Conservation (phyloP, 2,329 filamentous ascomycete genomes). For the Calcarisporium arbuscula region DNA sequence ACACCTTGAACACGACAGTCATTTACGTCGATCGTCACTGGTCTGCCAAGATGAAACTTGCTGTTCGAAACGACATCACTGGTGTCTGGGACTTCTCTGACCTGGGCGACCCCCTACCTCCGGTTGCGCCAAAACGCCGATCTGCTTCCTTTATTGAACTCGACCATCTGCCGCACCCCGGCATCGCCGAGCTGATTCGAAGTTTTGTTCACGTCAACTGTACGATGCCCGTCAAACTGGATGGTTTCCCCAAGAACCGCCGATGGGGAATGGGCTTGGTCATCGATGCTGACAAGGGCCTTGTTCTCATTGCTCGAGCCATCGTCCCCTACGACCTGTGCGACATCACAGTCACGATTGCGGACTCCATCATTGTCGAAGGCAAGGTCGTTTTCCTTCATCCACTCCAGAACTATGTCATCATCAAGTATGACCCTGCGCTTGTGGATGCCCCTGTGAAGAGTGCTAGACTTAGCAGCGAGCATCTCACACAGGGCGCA, state of each 20-base stretch:
- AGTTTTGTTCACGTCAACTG: slow-evolving; percentile 94
- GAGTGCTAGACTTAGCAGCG: slow-evolving; percentile 74
- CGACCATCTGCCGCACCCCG: slow-evolving; percentile 78
- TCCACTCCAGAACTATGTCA: slow-evolving; percentile 91
- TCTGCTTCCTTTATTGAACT: slow-evolving; percentile 90
- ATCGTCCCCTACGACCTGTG: slow-evolving; percentile 95
- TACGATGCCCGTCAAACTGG: slow-evolving; percentile 90
- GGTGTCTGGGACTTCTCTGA: slow-evolving; percentile 94
- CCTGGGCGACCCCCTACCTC: slow-evolving; percentile 72
- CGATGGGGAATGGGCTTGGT: slow-evolving; percentile 95
- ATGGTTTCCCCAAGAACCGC: slow-evolving; percentile 92
- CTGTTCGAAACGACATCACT: slow-evolving; percentile 80
- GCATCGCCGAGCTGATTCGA: slow-evolving; percentile 86
- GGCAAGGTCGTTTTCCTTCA: slow-evolving; percentile 95
- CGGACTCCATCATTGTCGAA: slow-evolving; percentile 90
- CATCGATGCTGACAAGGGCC: slow-evolving; percentile 92
- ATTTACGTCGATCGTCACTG: slow-evolving; percentile 92
- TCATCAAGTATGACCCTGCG: slow-evolving; percentile 88
- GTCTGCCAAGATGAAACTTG: slow-evolving; percentile 90
- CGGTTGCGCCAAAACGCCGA: slow-evolving; percentile 62
- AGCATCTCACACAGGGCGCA: slow-evolving; percentile 84
- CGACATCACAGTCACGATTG: slow-evolving; percentile 93
- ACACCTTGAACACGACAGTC: slow-evolving; percentile 89
- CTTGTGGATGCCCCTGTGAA: slow-evolving; percentile 92
- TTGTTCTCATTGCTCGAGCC: slow-evolving; percentile 89